Evolutionary conservation across 148 eudicot species (phyloP).

Genomic region (Silene uniflora): DNA sequence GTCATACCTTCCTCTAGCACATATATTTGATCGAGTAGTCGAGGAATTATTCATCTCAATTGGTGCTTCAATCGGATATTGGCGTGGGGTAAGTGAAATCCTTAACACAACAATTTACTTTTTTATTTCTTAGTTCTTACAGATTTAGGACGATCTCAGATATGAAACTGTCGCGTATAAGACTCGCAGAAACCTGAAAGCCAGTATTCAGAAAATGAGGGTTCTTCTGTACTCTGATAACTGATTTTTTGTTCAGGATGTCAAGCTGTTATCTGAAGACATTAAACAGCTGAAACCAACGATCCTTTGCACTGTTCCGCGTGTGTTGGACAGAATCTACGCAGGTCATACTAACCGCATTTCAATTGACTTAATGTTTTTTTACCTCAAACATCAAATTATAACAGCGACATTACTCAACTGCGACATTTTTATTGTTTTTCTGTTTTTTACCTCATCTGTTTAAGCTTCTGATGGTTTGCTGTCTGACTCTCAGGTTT

Average conservation of each 20-base stretch:
- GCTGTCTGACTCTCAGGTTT: conserved; percentile 48
- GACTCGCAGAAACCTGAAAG: neutral
- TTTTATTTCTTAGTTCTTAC: too few relatives aligned
- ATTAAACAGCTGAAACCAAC: conserved; percentile 80
- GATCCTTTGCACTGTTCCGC: conserved; percentile 84
- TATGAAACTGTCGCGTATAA: neutral
- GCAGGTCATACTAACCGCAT: conserved; percentile 44
- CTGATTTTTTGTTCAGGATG: conserved; percentile 55
- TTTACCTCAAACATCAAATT: too few relatives aligned
- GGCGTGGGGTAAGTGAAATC: conserved; percentile 78
- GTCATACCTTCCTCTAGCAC: conserved; percentile 96
- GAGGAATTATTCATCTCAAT: conserved; percentile 72
- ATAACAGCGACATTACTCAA: too few relatives aligned
- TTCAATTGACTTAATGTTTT: neutral
- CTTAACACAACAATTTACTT: neutral
- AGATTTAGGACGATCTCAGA: too few relatives aligned
- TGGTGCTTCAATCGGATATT: conserved; percentile 94
- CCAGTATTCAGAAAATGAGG: neutral
- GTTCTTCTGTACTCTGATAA: neutral
- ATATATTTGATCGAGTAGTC: conserved; percentile 85
- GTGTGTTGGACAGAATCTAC: conserved; percentile 85
- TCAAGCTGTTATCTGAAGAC: conserved; percentile 70
- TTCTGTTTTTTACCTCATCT: neutral
- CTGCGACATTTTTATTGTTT: too few relatives aligned
- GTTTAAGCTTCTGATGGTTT: neutral